Evolutionary conservation across 2,329 filamentous ascomycete genomes (phyloP), one percentile per base, ranked within the genome.

Genomic region (Helotiales sp.): DNA sequence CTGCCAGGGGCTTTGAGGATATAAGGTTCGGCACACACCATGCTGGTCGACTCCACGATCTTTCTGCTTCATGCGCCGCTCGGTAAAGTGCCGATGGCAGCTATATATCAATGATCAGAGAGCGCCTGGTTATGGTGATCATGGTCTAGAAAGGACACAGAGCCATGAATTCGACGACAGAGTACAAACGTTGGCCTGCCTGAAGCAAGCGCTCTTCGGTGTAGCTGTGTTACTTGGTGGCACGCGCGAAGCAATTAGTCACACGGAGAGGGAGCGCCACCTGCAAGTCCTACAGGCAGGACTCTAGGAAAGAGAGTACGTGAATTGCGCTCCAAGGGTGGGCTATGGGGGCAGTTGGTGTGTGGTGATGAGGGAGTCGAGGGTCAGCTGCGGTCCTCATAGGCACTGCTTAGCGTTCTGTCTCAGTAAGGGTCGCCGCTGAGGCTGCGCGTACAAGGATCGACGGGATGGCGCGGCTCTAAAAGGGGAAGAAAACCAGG

Each of bases 211-310:
- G 44, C 25, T 17, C 42, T 44, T 61, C 58, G 61, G 61, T 63
- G 55, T 53, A 58, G 42, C 8, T 17, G 52, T 30, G 34, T 48
- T 36, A 36, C 10, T 50, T 54, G 47, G 59, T 65, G 63, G 64
- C 65, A 67, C 65, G 62, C 65, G 66, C 60, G 59, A 53, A 57
- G 29, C 29, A 52, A 31, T 63, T 60, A 64, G 66, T 68, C 66
- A 68, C 66, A 68, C 61, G 65, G 62, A 42, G 60, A 31, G 30
- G 1, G 17, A 52, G 55, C 60, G 61, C 64, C 63, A 62, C 61
- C 50, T 12, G 53, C 55, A 40, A 29, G 38, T 40, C 50, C 30
- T 13, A 33, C 49, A 30, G 34, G 15, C 33, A 49, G 54, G 54
- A 44, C n/a, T 54, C 52, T 27, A 34, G 40, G 33, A 33, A 47